Percentiles rank a stretch among this genome's conserved stretches.
Evolutionary conservation across 495 filamentous ascomycete species (phyloP).

Genomic region (Annulohypoxylon bovei): DNA sequence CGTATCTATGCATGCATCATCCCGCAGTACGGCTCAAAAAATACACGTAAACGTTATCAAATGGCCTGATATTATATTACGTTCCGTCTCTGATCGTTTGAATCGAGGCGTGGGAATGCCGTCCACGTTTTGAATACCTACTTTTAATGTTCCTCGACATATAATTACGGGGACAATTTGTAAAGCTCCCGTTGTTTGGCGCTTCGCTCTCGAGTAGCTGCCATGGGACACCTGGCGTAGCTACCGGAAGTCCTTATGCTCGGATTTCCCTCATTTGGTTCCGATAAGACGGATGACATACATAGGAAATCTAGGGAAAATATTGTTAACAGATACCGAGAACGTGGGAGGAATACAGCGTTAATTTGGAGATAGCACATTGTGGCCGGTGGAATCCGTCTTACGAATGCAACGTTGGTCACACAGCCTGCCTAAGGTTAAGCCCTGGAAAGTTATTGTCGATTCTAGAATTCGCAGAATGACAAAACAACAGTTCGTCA

Average conservation of each 20-base stretch:
- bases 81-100: not conserved
- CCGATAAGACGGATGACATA: slow-evolving; percentile 6
- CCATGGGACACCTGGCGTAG: not conserved
- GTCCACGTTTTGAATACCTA: not conserved
- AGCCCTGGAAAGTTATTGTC: not conserved
- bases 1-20: slow-evolving; percentile 26
- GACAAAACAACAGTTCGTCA: slow-evolving; percentile 12
- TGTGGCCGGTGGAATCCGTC: slow-evolving; percentile 31
- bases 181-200: not conserved
- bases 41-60: slow-evolving; percentile 34
- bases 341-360: slow-evolving; percentile 27
- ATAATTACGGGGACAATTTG: not conserved
- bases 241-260: not conserved
- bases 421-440: not conserved
- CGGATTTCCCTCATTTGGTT: slow-evolving; percentile 6
- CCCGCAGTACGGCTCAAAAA: slow-evolving; percentile 16
- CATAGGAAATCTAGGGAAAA: not conserved
- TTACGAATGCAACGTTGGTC: slow-evolving; percentile 22
- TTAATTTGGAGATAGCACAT: slow-evolving; percentile 11
- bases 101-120: not conserved
- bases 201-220: not conserved
- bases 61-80: slow-evolving; percentile 21
- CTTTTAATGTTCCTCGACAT: not conserved
- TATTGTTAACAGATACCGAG: slow-evolving; percentile 17
- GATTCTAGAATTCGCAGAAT: slow-evolving; percentile 21